phyloP scores from a whole-genome alignment of 371 early-diverging fungal species.

The Zychaea mexicana region DNA sequence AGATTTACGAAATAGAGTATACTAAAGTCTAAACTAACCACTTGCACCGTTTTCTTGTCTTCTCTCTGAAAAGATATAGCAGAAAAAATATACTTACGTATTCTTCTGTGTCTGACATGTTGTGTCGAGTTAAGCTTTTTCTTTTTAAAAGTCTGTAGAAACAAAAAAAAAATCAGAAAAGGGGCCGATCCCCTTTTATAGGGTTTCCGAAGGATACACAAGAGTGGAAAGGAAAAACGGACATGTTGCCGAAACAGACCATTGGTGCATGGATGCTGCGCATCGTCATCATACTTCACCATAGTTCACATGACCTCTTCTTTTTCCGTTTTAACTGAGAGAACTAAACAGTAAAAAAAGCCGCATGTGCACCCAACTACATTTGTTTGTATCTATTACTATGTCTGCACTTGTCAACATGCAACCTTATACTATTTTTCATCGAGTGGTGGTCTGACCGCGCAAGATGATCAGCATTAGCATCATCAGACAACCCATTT shows the following conservation, averaged over 20 bases:
- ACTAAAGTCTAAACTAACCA: too few species aligned
- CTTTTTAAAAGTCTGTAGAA: background rate
- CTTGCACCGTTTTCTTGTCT: too few species aligned
- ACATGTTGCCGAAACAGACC: background rate
- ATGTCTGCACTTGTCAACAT: background rate
- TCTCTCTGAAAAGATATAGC: too few species aligned
- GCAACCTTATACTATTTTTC: background rate
- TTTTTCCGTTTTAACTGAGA: background rate
- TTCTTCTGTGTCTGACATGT: background rate
- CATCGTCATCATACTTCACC: conserved; percentile 3
- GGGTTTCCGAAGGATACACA: background rate
- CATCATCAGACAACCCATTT: background rate
- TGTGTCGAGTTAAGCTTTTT: background rate
- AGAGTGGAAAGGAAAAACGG: conserved; percentile 1
- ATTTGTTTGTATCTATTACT: background rate
- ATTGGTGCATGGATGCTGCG: conserved; percentile 3
- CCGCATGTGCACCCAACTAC: background rate
- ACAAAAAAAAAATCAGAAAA: background rate
- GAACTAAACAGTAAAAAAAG: background rate
- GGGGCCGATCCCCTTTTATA: background rate
- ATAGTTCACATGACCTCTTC: background rate
- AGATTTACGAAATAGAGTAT: too few species aligned
- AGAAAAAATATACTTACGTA: background rate
- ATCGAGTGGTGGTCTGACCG: background rate
- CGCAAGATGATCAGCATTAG: background rate